These are phyloP conservation scores for bread wheat (Triticum aestivum) DNA, from an alignment of 176 grass and related monocot genomes.

Conservation along the genomic window IWGSC_CS_RefSeq_v2.1 NC_057808.1:5706129-5706628, in stretches of 20 bases:
- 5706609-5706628: background rate
- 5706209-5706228: background rate
- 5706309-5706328: background rate
- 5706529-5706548: background rate
- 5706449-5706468: background rate
- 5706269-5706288: background rate
- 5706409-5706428: background rate
- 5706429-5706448: background rate
- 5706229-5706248: background rate
- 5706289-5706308: background rate
- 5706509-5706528: conserved; percentile 6
- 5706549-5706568: background rate
- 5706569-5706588: conserved; percentile 10
- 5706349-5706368: background rate
- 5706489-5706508: conserved; percentile 23
- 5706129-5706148: background rate
- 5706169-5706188: background rate
- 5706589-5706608: background rate
- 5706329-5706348: background rate
- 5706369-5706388: background rate
- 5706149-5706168: background rate
- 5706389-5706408: conserved; percentile 19
- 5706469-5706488: background rate
- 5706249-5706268: background rate
- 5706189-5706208: background rate